Percentiles rank a stretch among this genome's conserved stretches.
phyloP scores from a whole-genome alignment of 139 green algal species.

The Coelastrella sp. region DNA sequence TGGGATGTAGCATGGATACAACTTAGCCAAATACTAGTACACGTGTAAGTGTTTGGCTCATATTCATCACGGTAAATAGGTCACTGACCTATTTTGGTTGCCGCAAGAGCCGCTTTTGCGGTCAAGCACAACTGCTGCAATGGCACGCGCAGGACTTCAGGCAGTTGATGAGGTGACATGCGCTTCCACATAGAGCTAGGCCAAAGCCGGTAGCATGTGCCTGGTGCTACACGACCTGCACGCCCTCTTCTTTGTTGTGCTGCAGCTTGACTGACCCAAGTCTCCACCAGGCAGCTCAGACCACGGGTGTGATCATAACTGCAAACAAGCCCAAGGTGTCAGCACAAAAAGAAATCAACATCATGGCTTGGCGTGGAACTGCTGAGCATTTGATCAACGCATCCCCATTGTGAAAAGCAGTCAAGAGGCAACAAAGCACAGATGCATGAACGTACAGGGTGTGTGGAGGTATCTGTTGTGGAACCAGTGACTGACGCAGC shows the following conservation, averaged over 20 bases:
- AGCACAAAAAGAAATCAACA: too few relatives aligned
- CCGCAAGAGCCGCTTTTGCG: constrained; percentile 23
- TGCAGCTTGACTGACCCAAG: constrained; percentile 81
- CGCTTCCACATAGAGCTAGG: constrained; percentile 61
- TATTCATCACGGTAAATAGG: not conserved
- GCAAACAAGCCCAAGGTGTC: not conserved
- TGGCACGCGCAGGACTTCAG: constrained; percentile 68
- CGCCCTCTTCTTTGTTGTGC: constrained; percentile 87
- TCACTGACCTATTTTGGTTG: not conserved
- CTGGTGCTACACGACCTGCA: constrained; percentile 76
- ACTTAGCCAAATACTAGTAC: too few relatives aligned
- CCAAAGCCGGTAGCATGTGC: constrained; percentile 85
- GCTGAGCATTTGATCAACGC: too few relatives aligned
- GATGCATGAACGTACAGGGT: too few relatives aligned
- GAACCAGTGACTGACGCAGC: too few relatives aligned
- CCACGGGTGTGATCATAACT: constrained; percentile 37
- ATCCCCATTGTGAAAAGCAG: too few relatives aligned
- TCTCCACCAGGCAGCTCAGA: constrained; percentile 61
- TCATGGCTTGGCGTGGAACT: too few relatives aligned
- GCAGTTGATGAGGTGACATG: constrained; percentile 74
- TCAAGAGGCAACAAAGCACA: too few relatives aligned
- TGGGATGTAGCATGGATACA: too few relatives aligned
- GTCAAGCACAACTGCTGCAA: constrained; percentile 37
- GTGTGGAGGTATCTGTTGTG: too few relatives aligned
- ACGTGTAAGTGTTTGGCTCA: too few relatives aligned